phyloP scores from a whole-genome alignment of 352 stramenopile species.

The Globisporangium spiculum region DNA sequence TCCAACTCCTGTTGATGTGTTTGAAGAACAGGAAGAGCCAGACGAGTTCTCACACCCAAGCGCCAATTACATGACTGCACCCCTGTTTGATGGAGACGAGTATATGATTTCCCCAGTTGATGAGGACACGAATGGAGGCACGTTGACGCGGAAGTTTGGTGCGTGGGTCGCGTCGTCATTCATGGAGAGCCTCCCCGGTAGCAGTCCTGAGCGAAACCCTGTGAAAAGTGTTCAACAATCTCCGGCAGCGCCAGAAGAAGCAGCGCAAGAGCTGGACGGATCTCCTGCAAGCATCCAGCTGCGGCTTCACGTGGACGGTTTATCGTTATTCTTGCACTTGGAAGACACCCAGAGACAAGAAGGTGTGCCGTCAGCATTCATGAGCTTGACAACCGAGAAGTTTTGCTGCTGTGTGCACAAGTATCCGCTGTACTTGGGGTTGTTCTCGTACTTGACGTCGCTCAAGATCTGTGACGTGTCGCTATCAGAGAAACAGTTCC shows the following conservation, averaged over 20 bases:
- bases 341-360: constrained; percentile 31
- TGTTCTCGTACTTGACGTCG: constrained; percentile 70
- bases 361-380: constrained; percentile 43
- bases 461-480: constrained; percentile 72
- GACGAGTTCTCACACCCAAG: not conserved
- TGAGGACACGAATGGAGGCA: constrained; percentile 25
- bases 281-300: constrained; percentile 54
- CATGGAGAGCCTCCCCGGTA: constrained; percentile 35
- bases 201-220: constrained; percentile 6
- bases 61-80: not conserved
- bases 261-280: constrained; percentile 28
- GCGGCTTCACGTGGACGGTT: constrained; percentile 66
- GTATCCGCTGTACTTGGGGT: constrained; percentile 64
- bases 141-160: constrained; percentile 49
- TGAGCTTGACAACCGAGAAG: constrained; percentile 60
- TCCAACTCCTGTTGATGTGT: not conserved
- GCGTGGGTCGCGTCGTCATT: constrained; percentile 60
- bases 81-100: constrained; percentile 6
- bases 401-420: constrained; percentile 73
- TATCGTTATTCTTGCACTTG: constrained; percentile 68
- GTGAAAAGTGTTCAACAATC: constrained; percentile 22
- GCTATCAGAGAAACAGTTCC: constrained; percentile 53
- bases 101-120: constrained; percentile 17
- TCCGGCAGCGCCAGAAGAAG: constrained; percentile 1
- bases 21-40: constrained; percentile 8